Evolutionary conservation across 2,329 filamentous ascomycete species (phyloP), one percentile per base, ranked within the genome.

Genomic region (Dissoconium aciculare): DNA sequence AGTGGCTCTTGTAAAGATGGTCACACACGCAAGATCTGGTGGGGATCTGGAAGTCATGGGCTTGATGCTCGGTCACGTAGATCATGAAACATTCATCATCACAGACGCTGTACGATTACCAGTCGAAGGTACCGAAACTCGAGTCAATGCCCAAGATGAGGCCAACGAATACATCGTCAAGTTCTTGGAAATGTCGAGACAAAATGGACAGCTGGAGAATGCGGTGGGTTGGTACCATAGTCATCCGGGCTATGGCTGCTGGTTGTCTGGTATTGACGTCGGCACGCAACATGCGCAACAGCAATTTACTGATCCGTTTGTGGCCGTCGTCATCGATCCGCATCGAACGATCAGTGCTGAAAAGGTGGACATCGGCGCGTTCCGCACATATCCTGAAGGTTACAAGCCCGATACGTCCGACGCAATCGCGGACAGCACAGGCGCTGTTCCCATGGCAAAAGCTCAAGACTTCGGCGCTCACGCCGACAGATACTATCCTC

Each of bases 191-290:
- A 63, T 75, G 3, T 79, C 78, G 44, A 70, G 87, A 36, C 74
- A 85, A 41, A 54, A 80, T 63, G 69, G 83, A 54, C 63, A 85
- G 33, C 64, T 77, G 53, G 89, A 98, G 58, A 95, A 98, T 54
- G 80, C 82, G 0, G 79, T 98, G 11, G 89, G 89, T 11, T 98
- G 89, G 89, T 98, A 98, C 57, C 89, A 98, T 59, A 87, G 78
- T 44, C 89, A 98, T 54, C 89, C 89, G 0, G 89, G 89, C 15
- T 98, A 98, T 55, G 89, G 89, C 26, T 98, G 89, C 65, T 98
- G 89, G 89, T 69, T 98, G 15, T 85, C 78, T 21, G 89, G 89
- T 35, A 95, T 98, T 56, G 89, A 98, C 53, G 89, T 98, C 31
- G 68, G 68, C 32, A 98, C 89, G 3, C 79, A 98, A 56, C 67